Evolutionary conservation across 2,329 filamentous ascomycete species (phyloP).

Genomic region (Cercospora janseana): DNA sequence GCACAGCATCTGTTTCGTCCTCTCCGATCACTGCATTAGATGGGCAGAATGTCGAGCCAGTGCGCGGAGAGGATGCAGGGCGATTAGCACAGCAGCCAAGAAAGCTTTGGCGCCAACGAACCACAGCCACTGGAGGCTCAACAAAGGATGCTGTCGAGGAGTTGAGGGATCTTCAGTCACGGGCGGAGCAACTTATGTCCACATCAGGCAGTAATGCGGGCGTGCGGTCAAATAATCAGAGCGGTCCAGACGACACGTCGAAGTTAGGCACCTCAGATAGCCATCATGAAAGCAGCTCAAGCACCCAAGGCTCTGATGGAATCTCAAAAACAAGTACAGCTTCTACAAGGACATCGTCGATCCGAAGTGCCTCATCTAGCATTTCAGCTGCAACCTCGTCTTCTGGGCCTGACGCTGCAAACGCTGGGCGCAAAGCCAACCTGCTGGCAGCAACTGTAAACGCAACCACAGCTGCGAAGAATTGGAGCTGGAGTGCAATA

Average conservation of each 20-base stretch:
- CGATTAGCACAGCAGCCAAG: slow-evolving; percentile 18
- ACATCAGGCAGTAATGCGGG: background rate
- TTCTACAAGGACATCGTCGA: slow-evolving; percentile 12
- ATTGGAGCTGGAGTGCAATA: slow-evolving; percentile 36
- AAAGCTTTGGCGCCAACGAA: slow-evolving; percentile 24
- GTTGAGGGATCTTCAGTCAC: slow-evolving; percentile 31
- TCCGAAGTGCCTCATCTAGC: slow-evolving; percentile 21
- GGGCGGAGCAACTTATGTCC: slow-evolving; percentile 14
- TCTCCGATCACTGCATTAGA: slow-evolving; percentile 32
- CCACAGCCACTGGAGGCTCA: slow-evolving; percentile 10
- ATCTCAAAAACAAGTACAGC: background rate
- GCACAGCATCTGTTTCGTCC: slow-evolving; percentile 34
- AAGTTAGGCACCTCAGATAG: background rate
- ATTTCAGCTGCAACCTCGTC: slow-evolving; percentile 16
- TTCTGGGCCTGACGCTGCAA: slow-evolving; percentile 11
- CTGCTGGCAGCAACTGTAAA: slow-evolving; percentile 36
- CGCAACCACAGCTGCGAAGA: slow-evolving; percentile 35
- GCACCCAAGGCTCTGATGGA: background rate
- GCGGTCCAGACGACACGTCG: background rate
- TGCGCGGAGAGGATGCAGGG: slow-evolving; percentile 27
- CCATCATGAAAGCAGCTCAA: background rate
- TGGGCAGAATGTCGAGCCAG: slow-evolving; percentile 31
- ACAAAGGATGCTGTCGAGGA: slow-evolving; percentile 35
- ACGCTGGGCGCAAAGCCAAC: slow-evolving; percentile 28
- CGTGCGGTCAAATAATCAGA: background rate